Percentiles rank a stretch among this genome's conserved stretches.
Conservation (phyloP, 768 basidiomycete species). For the Grammothele lineata region DNA sequence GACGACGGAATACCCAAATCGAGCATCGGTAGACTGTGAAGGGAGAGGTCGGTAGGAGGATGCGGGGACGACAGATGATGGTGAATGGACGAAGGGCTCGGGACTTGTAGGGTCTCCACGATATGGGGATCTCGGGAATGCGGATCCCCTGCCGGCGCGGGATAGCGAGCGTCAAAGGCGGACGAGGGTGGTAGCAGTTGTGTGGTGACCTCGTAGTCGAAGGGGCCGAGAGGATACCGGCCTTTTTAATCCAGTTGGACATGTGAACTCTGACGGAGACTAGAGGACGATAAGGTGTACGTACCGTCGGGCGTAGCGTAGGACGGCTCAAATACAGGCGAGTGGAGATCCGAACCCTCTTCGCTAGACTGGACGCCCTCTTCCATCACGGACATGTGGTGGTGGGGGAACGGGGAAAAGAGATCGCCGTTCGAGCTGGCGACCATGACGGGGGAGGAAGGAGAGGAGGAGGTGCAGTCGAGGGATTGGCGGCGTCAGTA, state of each 20-base stretch:
- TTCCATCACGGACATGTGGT: conserved; percentile 47
- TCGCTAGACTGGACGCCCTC: conserved; percentile 71
- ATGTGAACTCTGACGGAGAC: conserved; percentile 10
- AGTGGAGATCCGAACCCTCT: conserved; percentile 72
- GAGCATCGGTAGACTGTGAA: conserved; percentile 23
- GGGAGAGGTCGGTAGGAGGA: conserved; percentile 15
- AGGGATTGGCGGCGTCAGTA: conserved; percentile 22
- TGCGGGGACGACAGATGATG: conserved; percentile 19
- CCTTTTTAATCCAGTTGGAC: conserved; percentile 53
- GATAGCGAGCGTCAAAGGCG: conserved; percentile 24
- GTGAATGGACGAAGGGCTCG: conserved; percentile 21
- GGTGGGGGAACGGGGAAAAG: conserved; percentile 53
- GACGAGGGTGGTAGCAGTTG: conserved; percentile 18
- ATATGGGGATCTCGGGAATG: conserved; percentile 25
- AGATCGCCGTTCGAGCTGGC: conserved; percentile 49
- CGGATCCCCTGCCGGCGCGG: conserved; percentile 17
- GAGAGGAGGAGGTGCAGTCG: conserved; percentile 19
- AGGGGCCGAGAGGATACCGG: conserved; percentile 49
- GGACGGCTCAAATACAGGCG: conserved; percentile 61
- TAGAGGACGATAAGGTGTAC: conserved; percentile 31
- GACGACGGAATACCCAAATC: conserved; percentile 18
- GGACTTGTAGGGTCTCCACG: conserved; percentile 24
- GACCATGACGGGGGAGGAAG: conserved; percentile 44
- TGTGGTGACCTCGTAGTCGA: conserved; percentile 15
- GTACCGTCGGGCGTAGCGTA: conserved; percentile 33